phyloP scores from a whole-genome alignment of 208 protist species.

The Trypanosoma conorhini region DNA sequence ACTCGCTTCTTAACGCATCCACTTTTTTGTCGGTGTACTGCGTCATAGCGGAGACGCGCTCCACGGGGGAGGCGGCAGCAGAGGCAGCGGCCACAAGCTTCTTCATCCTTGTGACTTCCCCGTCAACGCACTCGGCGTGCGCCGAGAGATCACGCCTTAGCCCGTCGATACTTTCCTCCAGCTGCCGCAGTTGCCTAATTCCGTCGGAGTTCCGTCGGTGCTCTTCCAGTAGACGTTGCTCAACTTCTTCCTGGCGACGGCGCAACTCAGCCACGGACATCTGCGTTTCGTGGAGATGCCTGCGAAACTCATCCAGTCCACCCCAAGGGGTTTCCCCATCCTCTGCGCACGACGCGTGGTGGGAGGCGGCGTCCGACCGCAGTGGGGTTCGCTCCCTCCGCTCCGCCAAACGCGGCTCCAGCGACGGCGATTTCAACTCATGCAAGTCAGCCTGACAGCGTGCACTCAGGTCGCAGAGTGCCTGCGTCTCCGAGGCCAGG shows the following conservation, averaged over 20 bases:
- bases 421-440: not conserved
- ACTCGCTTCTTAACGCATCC: constrained; percentile 9
- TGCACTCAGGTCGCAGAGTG: constrained; percentile 3
- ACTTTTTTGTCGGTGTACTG: constrained; percentile 21
- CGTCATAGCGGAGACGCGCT: not conserved
- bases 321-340: not conserved
- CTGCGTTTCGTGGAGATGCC: not conserved
- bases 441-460: constrained; percentile 20
- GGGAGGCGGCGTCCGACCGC: not conserved
- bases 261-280: constrained; percentile 3
- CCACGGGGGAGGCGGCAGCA: not conserved
- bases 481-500: constrained; percentile 22
- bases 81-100: not conserved
- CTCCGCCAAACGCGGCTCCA: not conserved
- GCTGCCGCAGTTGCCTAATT: not conserved
- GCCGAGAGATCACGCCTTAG: constrained; percentile 15
- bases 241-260: constrained; percentile 5
- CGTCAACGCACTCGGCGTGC: constrained; percentile 13
- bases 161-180: constrained; percentile 20
- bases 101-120: constrained; percentile 2
- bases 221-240: not conserved
- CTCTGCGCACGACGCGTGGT: not conserved
- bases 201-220: not conserved
- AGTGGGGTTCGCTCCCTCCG: not conserved
- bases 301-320: constrained; percentile 3